Evolutionary conservation across 345 rosid genomes (phyloP), one percentile per base, ranked within the genome.

Genomic region (Arabidopsis thaliana): DNA sequence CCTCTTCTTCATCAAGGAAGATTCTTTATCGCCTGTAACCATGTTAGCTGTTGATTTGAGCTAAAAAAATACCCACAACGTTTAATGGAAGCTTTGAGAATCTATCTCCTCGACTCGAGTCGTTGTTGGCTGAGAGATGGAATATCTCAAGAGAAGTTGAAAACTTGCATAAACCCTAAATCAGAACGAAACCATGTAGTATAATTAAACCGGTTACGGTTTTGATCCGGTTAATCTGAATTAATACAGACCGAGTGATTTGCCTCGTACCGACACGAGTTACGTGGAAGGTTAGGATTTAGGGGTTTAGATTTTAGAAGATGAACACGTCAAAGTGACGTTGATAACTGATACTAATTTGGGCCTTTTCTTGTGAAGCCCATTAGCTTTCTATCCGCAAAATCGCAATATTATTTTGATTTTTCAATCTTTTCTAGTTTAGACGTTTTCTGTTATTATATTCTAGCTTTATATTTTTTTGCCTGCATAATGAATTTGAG

Each of bases 81-180:
- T 14, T 51, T 22, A 4, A 67, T 10, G 44, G 24, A 4, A 36
- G 37, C 41, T 55, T 34, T 44, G 50, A 48, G 41, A 57, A 46
- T 38, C 14, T 48, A 42, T 7, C 32, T 6, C 28, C 52, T 13
- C 69, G 10, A 20, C 30, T 28, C 30, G 56, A 44, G 63, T 48
- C 65, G 78, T 65, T 40, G 30, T 56, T 74, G 65, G 44, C 16
- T 65, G 34, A 73, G 49, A 34, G 36, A 62, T 30, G 59, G 33
- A 14, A 5, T 33, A 4, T 48, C 48, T 64, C 38, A 24, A 65
- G 24, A 34, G 22, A 38, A 7, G 49, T 14, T 25, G 4, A 7
- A 16, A 59, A 4, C 10, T 74, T 23, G 9, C 42, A 48, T 66
- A 74, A 74, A 66, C 78, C 78, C 78, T 74, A 74, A 66, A 74